A percentile compares a stretch with the other conserved stretches of the same genome.
Conservation (phyloP, 2,329 filamentous ascomycete species). For the Sordariomycetes sp. region DNA sequence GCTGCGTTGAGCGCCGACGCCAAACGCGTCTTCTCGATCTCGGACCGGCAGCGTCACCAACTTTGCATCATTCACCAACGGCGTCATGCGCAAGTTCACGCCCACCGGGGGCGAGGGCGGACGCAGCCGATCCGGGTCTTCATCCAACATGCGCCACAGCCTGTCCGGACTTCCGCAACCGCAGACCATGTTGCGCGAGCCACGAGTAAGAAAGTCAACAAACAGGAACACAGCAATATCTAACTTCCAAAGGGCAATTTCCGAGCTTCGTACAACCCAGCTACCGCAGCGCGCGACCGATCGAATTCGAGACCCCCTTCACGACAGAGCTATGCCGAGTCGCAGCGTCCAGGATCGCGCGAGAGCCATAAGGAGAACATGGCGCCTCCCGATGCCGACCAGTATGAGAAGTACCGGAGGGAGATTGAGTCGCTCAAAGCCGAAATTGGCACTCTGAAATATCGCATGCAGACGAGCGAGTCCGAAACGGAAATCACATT, state of each 20-base stretch:
- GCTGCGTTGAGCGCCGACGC: too few relatives aligned
- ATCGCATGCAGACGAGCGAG: slow-evolving; percentile 77
- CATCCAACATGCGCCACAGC: too few relatives aligned
- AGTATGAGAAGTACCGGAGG: slow-evolving; percentile 47
- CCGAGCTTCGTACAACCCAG: slow-evolving; percentile 45
- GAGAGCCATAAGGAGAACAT: slow-evolving; percentile 53
- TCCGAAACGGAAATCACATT: slow-evolving; percentile 77
- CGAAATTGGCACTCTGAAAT: slow-evolving; percentile 78
- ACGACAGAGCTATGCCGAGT: slow-evolving; percentile 30
- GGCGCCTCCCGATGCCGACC: slow-evolving; percentile 47
- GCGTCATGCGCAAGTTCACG: too few relatives aligned
- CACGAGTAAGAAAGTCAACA: too few relatives aligned
- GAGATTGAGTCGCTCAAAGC: slow-evolving; percentile 74
- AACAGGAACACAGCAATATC: neutral
- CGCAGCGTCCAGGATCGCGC: slow-evolving; percentile 36
- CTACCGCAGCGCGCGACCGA: slow-evolving; percentile 45
- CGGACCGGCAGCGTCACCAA: too few relatives aligned
- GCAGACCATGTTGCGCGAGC: too few relatives aligned
- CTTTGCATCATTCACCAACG: too few relatives aligned
- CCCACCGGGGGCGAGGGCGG: too few relatives aligned
- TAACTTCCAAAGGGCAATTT: too few relatives aligned
- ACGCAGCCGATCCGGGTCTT: too few relatives aligned
- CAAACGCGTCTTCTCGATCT: too few relatives aligned
- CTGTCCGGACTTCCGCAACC: too few relatives aligned
- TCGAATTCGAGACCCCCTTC: slow-evolving; percentile 26